Percentiles rank a stretch among this genome's conserved stretches.
Conservation (phyloP, 2,329 filamentous ascomycete genomes). For the Paraconiothyrium brasiliense region DNA sequence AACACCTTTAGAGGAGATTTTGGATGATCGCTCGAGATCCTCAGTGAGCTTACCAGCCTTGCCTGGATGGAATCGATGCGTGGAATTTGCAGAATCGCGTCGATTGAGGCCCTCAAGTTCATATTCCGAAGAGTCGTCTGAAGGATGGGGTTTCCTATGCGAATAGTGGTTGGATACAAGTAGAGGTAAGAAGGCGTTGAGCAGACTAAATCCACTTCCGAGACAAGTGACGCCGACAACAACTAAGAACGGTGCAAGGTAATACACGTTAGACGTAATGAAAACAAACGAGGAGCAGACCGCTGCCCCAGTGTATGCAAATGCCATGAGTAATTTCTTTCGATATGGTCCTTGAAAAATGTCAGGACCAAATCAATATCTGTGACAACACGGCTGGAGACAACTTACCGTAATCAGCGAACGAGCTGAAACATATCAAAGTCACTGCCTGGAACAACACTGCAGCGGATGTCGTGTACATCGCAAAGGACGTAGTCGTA, state of each 20-base stretch:
- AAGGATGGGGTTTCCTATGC: conserved; percentile 20
- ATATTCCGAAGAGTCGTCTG: conserved; percentile 29
- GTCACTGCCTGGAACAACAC: conserved; percentile 87
- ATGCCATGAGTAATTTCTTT: conserved; percentile 82
- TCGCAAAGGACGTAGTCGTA: conserved; percentile 91
- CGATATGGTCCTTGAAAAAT: conserved; percentile 66
- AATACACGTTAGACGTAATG: conserved; percentile 76
- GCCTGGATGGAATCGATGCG: conserved; percentile 24
- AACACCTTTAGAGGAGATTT: conserved; percentile 87
- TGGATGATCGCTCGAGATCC: conserved; percentile 81
- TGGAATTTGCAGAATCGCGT: conserved; percentile 16
- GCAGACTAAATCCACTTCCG: conserved; percentile 92
- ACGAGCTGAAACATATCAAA: conserved; percentile 90
- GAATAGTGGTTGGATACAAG: conserved; percentile 81
- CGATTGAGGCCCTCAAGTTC: conserved; percentile 40
- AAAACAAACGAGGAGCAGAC: conserved; percentile 85
- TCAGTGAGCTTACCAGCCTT: conserved; percentile 54
- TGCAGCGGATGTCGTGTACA: conserved; percentile 93
- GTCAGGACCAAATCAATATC: not conserved
- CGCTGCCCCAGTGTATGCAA: conserved; percentile 80
- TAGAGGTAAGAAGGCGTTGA: conserved; percentile 91
- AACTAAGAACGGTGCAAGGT: conserved; percentile 80
- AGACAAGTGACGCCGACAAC: conserved; percentile 90
- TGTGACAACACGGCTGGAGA: not conserved
- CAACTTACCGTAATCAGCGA: conserved; percentile 83